Conservation (phyloP, 164 flowering plant genomes). For the Vitis rupestris region DNA sequence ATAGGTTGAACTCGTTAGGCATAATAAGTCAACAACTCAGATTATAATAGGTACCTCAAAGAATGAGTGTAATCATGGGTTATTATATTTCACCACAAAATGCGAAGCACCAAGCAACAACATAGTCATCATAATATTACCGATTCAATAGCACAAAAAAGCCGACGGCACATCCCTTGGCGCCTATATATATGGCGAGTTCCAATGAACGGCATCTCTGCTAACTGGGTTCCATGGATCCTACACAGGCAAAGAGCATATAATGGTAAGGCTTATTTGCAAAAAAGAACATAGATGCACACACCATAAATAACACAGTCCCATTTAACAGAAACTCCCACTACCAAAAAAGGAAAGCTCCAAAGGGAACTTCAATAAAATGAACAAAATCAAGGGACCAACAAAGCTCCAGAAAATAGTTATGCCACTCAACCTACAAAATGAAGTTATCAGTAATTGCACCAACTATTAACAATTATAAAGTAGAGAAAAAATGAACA, state of each 20-base stretch:
- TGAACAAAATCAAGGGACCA: background rate
- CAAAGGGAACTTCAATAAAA: background rate
- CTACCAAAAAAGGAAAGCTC: background rate
- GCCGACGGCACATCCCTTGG: slow-evolving; percentile 98
- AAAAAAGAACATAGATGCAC: slow-evolving; percentile 2
- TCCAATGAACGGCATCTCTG: slow-evolving; percentile 98
- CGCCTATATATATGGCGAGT: slow-evolving; percentile 92
- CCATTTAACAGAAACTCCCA: background rate
- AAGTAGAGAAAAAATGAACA: too few species aligned
- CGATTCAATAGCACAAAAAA: slow-evolving; percentile 68
- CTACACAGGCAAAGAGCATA: slow-evolving; percentile 28
- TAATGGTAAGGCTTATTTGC: background rate
- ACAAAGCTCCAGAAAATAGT: background rate
- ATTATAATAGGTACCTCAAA: too few species aligned
- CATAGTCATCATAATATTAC: slow-evolving; percentile 6
- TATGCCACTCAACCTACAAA: background rate
- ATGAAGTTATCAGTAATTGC: too few species aligned
- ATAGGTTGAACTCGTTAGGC: too few species aligned
- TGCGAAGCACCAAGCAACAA: too few species aligned
- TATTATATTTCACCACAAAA: too few species aligned
- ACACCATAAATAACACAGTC: background rate
- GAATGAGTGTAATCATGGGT: too few species aligned
- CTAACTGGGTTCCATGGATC: slow-evolving; percentile 85
- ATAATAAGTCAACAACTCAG: too few species aligned
- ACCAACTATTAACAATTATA: too few species aligned